Evolutionary conservation across 768 basidiomycete species (phyloP), one percentile per base, ranked within the genome.

Genomic region (Kwoniella botswanensis): DNA sequence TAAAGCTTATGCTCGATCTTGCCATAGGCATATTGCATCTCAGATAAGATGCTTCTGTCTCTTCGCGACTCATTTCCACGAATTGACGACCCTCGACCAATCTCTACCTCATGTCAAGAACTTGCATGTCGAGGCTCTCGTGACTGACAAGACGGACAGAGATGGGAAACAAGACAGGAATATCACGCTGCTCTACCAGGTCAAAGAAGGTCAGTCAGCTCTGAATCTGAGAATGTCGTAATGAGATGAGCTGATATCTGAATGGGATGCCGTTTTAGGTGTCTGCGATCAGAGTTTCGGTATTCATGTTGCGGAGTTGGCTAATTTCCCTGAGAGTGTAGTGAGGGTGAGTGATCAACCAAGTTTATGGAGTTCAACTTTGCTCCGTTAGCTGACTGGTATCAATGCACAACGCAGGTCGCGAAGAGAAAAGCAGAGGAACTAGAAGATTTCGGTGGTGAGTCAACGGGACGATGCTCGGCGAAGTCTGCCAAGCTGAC

Each of bases 1-100:
- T 22, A 13, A 63, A 24, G 4, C 18, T 43, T 10, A 21, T 50
- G 56, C 63, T 71, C 61, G 67, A 13, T 42, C 4, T n/a, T 1
- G 10, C 5, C 10, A 18, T 67, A 98, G 95, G 82, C 90, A 97
- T 77, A 96, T 99, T 70, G 95, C 94, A 1, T 92, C 92, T 3
- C 86, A 92, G 71, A 95, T 98, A 44, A 90, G 91, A 74, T 92
- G 93, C 2, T 97, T 97, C 84, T 96, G 94, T 80, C 86, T 98
- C 7, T 99, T 99, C 79, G 96, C 97, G 0, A 97, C 97, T 0
- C 96, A 98, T 82, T 99, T 98, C 85, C 96, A 98, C 83, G 97
- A 99, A 81, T 87, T 99, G 44, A 98, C 97, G 0, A 90, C 92
- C 0, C 87, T 99, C 22, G 91, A 94, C 73, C 91, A 96, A 84